Base-by-base conservation (phyloP, 2,329 filamentous ascomycete genomes). In the Colletotrichum neosansevieriae region DNA sequence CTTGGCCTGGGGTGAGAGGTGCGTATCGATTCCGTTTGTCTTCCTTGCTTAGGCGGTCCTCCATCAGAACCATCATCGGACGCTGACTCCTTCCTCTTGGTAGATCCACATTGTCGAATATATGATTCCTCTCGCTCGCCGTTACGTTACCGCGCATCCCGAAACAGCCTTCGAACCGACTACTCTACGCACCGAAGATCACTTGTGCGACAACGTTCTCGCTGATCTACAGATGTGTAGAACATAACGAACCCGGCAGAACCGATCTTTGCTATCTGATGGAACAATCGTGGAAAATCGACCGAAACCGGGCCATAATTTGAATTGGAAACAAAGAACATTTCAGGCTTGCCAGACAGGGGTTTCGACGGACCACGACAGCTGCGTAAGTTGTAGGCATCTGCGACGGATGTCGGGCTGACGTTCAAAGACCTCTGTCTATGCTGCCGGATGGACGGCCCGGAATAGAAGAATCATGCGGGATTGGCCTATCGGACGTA, bases 51-150 rank as follows among this genome's bases (percentile, higher is more conserved):
- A 10, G 32, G 3, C 21, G 11, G 15, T 19, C n/a, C 50, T 2
- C n/a, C 2, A 21, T 19, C 29, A 3, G 2, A 11, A 19, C 1
- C 12, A 34, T 29, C 15, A 0, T 5, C 12, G 3, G 11, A 38
- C 17, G 51, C 51, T 54, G 51, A 54, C 12, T 13, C 13, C 13
- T 29, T 47, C 17, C 12, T 11, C 19, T 7, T 15, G 13, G 3
- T 34, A 79, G 76, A 34, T 44, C 76, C 5, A 71, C 72, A 11
- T 74, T 73, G 32, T 77, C 74, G 1, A 76, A 75, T 62, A 73
- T 76, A 13, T 73, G 76, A 5, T 67, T 77, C n/a, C 72, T 79
- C 4, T 72, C 73, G n/a, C 53, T 75, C 17, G 69, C 75, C 59
- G 61, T 78, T 13, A 69, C 76, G 56, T 42, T 75, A 50, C 71